Evolutionary conservation across 768 basidiomycete genomes (phyloP).

Genomic region (Crassisporium funariophilum): DNA sequence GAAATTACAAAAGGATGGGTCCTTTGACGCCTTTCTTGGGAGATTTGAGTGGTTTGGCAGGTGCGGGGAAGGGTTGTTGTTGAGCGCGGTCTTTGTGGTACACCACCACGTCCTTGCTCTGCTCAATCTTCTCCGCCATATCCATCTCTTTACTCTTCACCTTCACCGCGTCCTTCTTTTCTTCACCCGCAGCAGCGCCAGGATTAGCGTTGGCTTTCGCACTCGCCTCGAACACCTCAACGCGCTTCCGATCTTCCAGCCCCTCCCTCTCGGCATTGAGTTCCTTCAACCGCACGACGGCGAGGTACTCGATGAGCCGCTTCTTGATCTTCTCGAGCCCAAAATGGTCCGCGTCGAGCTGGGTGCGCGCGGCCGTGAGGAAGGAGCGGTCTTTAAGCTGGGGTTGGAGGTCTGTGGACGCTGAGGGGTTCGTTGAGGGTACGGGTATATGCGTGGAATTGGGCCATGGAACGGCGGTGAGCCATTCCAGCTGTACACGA

Average conservation of each 20-base stretch:
- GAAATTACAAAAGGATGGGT: constrained; percentile 62
- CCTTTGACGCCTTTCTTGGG: constrained; percentile 60
- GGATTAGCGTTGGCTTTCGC: constrained; percentile 21
- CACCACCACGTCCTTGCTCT: constrained; percentile 30
- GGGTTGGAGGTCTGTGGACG: constrained; percentile 8
- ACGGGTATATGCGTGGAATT: constrained; percentile 39
- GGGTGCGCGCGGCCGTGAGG: constrained; percentile 68
- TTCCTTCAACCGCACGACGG: constrained; percentile 71
- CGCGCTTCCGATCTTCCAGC: constrained; percentile 22
- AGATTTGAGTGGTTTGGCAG: constrained; percentile 11
- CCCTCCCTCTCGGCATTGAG: constrained; percentile 43
- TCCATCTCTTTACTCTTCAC: constrained; percentile 58
- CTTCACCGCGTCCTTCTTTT: constrained; percentile 15
- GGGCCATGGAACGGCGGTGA: constrained; percentile 85
- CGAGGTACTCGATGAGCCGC: constrained; percentile 88
- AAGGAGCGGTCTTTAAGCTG: constrained; percentile 56
- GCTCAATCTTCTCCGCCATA: constrained; percentile 36
- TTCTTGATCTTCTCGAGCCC: constrained; percentile 95
- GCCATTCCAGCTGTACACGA: constrained; percentile 80
- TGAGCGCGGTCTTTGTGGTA: constrained; percentile 27
- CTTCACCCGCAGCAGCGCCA: constrained; percentile 19
- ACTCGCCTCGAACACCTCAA: constrained; percentile 17
- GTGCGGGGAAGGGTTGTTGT: constrained; percentile 12
- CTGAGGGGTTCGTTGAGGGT: constrained; percentile 16
- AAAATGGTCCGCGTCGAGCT: constrained; percentile 89